Evolutionary conservation across 2,329 filamentous ascomycete genomes (phyloP).

Genomic region (Ophiostoma himal-ulmi): DNA sequence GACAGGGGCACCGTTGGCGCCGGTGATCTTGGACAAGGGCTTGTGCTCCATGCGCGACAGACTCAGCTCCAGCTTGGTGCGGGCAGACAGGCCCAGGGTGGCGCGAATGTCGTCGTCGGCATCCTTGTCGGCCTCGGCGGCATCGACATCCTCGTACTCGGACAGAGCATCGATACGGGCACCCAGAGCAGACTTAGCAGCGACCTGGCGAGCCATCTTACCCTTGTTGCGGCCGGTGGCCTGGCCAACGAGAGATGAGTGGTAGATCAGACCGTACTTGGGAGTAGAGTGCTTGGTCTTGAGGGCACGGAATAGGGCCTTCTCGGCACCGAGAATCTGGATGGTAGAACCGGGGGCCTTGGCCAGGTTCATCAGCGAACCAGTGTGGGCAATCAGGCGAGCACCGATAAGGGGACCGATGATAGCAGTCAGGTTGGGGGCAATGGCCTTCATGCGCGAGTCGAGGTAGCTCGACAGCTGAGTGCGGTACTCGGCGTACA

Average conservation of each 20-base stretch:
- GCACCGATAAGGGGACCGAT: conserved; percentile 92
- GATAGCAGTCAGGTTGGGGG: conserved; percentile 88
- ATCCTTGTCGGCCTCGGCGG: conserved; percentile 48
- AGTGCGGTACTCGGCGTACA: conserved; percentile 82
- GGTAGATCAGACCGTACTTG: conserved; percentile 94
- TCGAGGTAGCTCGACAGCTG: conserved; percentile 85
- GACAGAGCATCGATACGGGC: conserved; percentile 85
- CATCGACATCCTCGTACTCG: conserved; percentile 67
- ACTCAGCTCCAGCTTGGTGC: conserved; percentile 68
- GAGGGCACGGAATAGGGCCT: conserved; percentile 93
- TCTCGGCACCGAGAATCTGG: conserved; percentile 97
- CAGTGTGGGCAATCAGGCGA: conserved; percentile 87
- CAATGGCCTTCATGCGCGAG: conserved; percentile 92
- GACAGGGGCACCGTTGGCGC: conserved; percentile 32
- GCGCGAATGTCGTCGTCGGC: conserved; percentile 81
- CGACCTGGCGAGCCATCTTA: conserved; percentile 95
- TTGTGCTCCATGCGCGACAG: conserved; percentile 82
- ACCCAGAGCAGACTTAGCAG: conserved; percentile 88
- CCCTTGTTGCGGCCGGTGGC: conserved; percentile 98
- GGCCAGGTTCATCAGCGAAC: conserved; percentile 88
- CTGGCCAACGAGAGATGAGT: conserved; percentile 90
- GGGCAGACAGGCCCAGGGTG: conserved; percentile 66
- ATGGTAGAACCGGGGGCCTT: conserved; percentile 94
- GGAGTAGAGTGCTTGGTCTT: conserved; percentile 99
- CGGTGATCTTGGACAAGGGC: conserved; percentile 57